Evolutionary conservation across 805 yeast species (phyloP).

Genomic region (Myxozyma melibiosi): DNA sequence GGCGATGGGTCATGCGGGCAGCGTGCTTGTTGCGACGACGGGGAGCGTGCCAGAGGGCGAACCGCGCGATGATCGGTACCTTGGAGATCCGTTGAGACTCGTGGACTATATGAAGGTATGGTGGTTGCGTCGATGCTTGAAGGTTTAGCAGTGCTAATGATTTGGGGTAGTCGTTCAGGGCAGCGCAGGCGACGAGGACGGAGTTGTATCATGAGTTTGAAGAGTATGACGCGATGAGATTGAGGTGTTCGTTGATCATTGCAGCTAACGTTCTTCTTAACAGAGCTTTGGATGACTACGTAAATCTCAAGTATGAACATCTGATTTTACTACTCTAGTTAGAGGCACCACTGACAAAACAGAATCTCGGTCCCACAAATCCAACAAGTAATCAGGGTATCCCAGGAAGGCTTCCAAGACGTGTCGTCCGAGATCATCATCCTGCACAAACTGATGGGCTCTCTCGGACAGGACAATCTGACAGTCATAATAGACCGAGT

Average conservation of each 20-base stretch:
- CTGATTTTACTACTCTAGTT: neutral
- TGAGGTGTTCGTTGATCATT: neutral
- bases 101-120: slow-evolving; percentile 28
- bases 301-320: neutral
- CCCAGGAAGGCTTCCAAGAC: slow-evolving; percentile 33
- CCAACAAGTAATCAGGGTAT: slow-evolving; percentile 28
- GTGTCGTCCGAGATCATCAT: slow-evolving; percentile 25
- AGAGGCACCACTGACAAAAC: neutral
- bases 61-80: too few relatives aligned
- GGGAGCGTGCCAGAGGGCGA: too few relatives aligned
- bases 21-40: too few relatives aligned
- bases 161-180: slow-evolving; percentile 12
- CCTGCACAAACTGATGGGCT: slow-evolving; percentile 17
- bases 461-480: neutral
- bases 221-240: slow-evolving; percentile 3
- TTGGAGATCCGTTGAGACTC: too few relatives aligned
- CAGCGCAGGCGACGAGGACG: slow-evolving; percentile 33
- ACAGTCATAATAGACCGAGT: slow-evolving; percentile 21
- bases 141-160: neutral
- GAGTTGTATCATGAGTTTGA: slow-evolving; percentile 34
- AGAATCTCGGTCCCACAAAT: slow-evolving; percentile 27
- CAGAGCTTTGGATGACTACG: slow-evolving; percentile 29
- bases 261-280: neutral
- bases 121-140: neutral
- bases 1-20: too few relatives aligned